Evolutionary conservation across 768 basidiomycete species (phyloP).

Genomic region (Suillus subluteus): DNA sequence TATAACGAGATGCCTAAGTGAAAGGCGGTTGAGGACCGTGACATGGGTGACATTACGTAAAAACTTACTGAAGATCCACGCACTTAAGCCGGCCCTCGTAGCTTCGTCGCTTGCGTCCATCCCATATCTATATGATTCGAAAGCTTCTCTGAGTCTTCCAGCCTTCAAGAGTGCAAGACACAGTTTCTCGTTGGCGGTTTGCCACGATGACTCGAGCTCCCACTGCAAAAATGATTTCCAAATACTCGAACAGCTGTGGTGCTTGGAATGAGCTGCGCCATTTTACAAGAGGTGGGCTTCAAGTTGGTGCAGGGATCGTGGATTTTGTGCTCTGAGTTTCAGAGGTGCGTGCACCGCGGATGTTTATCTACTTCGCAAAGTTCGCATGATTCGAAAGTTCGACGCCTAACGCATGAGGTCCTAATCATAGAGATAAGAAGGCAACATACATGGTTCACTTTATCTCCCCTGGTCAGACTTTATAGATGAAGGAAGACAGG

Average conservation of each 20-base stretch:
- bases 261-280: background rate
- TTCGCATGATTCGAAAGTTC: too few relatives aligned
- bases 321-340: background rate
- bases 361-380: too few relatives aligned
- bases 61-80: background rate
- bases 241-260: background rate
- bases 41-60: background rate
- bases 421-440: too few relatives aligned
- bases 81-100: background rate
- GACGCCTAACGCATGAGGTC: too few relatives aligned
- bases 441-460: too few relatives aligned
- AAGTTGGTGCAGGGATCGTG: background rate
- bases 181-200: background rate
- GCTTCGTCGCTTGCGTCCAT: background rate
- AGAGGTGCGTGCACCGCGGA: background rate
- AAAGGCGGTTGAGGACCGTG: too few relatives aligned
- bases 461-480: too few relatives aligned
- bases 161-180: background rate
- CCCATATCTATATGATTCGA: background rate
- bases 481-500: too few relatives aligned
- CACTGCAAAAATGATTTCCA: background rate
- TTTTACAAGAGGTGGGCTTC: background rate
- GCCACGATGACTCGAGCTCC: background rate
- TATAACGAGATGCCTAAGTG: background rate
- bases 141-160: background rate